A percentile compares a stretch with the other conserved stretches of the same genome.
phyloP scores from a whole-genome alignment of 495 filamentous ascomycete genomes.

The Neurospora tetraspora region DNA sequence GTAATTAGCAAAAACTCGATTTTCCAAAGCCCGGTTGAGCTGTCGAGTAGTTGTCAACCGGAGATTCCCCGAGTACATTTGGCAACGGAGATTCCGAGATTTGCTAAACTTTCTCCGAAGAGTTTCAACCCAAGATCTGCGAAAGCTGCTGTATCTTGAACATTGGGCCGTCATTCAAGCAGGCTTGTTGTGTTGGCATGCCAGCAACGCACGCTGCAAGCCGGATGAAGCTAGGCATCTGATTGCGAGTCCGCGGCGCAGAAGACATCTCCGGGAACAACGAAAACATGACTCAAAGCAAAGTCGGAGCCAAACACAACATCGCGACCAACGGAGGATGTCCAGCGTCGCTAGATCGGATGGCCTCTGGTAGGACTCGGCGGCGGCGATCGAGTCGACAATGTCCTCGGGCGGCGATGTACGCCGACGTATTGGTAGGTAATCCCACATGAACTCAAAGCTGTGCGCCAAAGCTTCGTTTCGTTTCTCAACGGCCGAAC shows the following conservation, averaged over 20 bases:
- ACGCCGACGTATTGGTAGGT: neutral
- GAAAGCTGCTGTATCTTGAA: neutral
- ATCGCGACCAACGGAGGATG: neutral
- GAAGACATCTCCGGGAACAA: neutral
- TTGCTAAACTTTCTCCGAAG: neutral
- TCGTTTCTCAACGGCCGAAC: constrained; percentile 7
- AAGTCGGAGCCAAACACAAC: neutral
- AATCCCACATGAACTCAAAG: constrained; percentile 2
- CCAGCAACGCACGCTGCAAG: neutral
- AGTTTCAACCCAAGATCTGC: neutral
- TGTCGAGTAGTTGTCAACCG: neutral
- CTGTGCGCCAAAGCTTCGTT: constrained; percentile 4
- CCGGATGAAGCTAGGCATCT: neutral
- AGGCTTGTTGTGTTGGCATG: neutral
- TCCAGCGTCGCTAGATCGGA: neutral
- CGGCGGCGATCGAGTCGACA: neutral
- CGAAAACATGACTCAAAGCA: neutral
- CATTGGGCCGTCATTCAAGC: neutral
- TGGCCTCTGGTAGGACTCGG: neutral
- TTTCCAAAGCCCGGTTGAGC: neutral
- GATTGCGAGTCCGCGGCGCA: neutral
- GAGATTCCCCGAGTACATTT: neutral
- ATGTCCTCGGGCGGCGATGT: neutral
- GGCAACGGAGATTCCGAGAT: neutral
- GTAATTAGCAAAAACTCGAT: neutral